phyloP scores from a whole-genome alignment of 2,329 filamentous ascomycete species.

The Amauroascus verrucosus region DNA sequence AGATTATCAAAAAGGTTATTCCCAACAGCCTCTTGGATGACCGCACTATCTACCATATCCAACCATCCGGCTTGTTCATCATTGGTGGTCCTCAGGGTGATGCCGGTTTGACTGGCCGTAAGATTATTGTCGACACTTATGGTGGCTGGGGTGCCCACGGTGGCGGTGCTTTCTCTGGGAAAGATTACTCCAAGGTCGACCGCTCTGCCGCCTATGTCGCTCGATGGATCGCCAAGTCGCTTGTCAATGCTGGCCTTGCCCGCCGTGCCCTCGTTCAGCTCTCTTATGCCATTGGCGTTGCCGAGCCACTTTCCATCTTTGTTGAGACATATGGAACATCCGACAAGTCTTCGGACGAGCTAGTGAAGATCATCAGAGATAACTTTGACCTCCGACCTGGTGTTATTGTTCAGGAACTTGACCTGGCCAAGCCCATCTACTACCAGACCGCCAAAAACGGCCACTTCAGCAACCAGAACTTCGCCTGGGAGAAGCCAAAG shows the following conservation, averaged over 20 bases:
- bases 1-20: constrained; percentile 94
- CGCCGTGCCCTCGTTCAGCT: constrained; percentile 94
- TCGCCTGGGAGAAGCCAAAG: constrained; percentile 99
- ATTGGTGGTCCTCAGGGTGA: constrained; percentile 99
- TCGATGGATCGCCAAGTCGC: constrained; percentile 98
- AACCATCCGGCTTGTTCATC: constrained; percentile 97
- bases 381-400: constrained; percentile 98
- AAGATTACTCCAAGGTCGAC: constrained; percentile 99
- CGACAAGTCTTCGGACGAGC: constrained; percentile 75
- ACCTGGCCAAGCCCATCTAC: constrained; percentile 95
- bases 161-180: constrained; percentile 99
- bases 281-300: constrained; percentile 97
- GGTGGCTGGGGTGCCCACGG: constrained; percentile 99
- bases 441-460: constrained; percentile 98
- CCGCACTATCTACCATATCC: constrained; percentile 93
- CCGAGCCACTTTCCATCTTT: constrained; percentile 95
- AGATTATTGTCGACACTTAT: constrained; percentile 99
- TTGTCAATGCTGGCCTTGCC: constrained; percentile 77
- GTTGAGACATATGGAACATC: constrained; percentile 97
- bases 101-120: constrained; percentile 93
- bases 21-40: constrained; percentile 86
- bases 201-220: constrained; percentile 94
- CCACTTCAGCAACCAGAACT: constrained; percentile 97
- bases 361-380: constrained; percentile 83
- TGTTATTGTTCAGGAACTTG: constrained; percentile 96